These are phyloP conservation scores for Asterophora parasitica DNA, from an alignment of 768 basidiomycete genomes.

Conservation along the genomic window DNA sequence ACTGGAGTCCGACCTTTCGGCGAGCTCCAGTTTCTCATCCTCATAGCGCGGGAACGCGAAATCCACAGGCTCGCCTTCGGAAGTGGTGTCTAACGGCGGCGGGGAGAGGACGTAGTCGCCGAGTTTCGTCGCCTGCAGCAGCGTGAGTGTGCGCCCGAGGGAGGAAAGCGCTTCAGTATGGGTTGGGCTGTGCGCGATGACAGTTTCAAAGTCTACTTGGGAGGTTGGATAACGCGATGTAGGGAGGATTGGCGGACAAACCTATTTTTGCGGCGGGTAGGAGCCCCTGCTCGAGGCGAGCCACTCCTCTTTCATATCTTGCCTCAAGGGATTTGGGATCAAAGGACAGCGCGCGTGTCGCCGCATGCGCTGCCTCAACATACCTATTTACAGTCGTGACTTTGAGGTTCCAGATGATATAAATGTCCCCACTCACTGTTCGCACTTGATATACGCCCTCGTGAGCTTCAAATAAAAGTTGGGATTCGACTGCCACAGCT, in stretches of 20 bases:
- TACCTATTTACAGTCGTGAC: constrained; percentile 5
- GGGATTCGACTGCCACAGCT: constrained; percentile 18
- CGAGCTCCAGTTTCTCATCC: constrained; percentile 32
- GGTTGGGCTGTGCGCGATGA: constrained; percentile 26
- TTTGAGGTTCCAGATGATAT: not conserved
- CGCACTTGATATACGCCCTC: constrained; percentile 9
- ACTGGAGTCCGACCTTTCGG: constrained; percentile 47
- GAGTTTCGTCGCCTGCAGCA: constrained; percentile 11
- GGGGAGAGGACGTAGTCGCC: constrained; percentile 11
- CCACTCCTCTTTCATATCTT: constrained; percentile 16
- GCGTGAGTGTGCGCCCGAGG: constrained; percentile 16
- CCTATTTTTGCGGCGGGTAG: constrained; percentile 24
- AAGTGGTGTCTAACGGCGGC: not conserved
- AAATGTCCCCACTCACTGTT: constrained; percentile 11
- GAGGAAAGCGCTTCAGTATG: constrained; percentile 25
- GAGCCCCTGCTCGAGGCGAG: constrained; percentile 20
- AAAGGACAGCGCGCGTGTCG: constrained; percentile 20
- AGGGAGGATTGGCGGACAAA: constrained; percentile 8
- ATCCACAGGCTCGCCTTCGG: constrained; percentile 22
- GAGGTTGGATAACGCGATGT: not conserved
- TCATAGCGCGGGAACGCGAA: constrained; percentile 30
- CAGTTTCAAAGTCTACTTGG: constrained; percentile 30
- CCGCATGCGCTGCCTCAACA: constrained; percentile 18
- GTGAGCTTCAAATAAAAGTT: constrained; percentile 18
- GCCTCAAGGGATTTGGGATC: constrained; percentile 19